Conservation (phyloP, 345 rosid species). For the Arabidopsis thaliana region DNA sequence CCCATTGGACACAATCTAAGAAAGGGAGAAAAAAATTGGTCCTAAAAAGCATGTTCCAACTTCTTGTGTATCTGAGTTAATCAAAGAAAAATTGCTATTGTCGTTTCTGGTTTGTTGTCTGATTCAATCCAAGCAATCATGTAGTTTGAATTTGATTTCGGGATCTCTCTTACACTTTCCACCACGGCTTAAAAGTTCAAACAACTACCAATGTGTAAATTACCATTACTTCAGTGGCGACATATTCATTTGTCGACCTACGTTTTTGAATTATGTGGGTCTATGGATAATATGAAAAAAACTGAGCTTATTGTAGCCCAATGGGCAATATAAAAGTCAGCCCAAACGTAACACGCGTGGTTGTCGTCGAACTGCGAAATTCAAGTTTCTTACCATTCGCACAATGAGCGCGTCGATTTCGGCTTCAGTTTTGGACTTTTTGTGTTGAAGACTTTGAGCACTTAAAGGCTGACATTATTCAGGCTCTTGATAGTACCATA, state of each 20-base stretch:
- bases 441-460: constrained; percentile 90
- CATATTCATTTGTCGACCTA: too few species aligned
- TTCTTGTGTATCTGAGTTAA: neutral
- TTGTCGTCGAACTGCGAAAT: neutral
- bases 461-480: constrained; percentile 75
- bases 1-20: too few species aligned
- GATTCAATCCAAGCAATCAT: neutral
- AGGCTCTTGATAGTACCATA: constrained; percentile 59
- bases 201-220: too few species aligned
- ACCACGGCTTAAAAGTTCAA: too few species aligned
- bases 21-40: too few species aligned
- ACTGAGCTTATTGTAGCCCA: neutral
- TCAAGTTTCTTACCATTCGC: neutral
- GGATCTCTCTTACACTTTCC: too few species aligned
- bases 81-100: neutral
- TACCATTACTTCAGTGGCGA: too few species aligned
- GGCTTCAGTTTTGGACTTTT: constrained; percentile 88
- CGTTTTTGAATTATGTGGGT: too few species aligned
- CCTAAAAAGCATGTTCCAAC: neutral
- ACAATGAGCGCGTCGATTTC: neutral
- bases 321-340: neutral
- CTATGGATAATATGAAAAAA: too few species aligned
- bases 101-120: neutral
- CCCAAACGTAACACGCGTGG: neutral
- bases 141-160: neutral